Base-by-base conservation (phyloP, 2,329 filamentous ascomycete species). In the Fusarium beomiforme region DNA sequence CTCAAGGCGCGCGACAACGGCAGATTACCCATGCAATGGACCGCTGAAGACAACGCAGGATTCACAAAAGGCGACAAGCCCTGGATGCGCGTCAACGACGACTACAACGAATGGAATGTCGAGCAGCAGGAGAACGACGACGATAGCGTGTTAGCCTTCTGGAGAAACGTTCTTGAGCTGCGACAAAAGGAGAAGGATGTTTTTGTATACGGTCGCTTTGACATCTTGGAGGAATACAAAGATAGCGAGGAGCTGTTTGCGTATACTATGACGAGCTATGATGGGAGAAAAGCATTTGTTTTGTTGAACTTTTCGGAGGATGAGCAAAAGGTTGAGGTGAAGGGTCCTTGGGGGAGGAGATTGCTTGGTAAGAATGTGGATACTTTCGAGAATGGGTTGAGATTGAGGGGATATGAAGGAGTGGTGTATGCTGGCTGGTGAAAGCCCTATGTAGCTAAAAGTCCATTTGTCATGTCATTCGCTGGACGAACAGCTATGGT, bases 1-100 rank as follows among this genome's bases (percentile, higher is more conserved):
- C 63, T 76, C 6, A 78, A 78, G 39, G 77, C 76, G 2, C 64
- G 75, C 3, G 77, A 79, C 4, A 73, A 79, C n/a, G 69, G 70
- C 1, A 59, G 78, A 2, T 23, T 75, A 3, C 75, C 78, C 0
- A 75, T 79, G 78, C 87, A 89, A 57, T 91, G 89, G 89, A 83
- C 79, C 50, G 79, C 78, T 0, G 78, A 80, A 0, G 72, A 80
- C 1, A 82, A 89, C 65, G 86, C 84, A 0, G 89, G 89, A 0
- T 79, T 79, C 21, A 70, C 74, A 3, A 9, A 51, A 0, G 61
- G 51, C 0, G 6, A 82, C 1, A 67, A 62, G 4, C 72, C 76
- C 3, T 79, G 78, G 78, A 79, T 79, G 76, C 56, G 67, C 0
- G 57, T 75, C 5, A 76, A 79, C 19, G 71, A 78, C 4, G 71